A percentile compares a stretch with the other conserved stretches of the same genome.
phyloP scores from a whole-genome alignment of 75 land plant species.

The Selaginella moellendorffii region DNA sequence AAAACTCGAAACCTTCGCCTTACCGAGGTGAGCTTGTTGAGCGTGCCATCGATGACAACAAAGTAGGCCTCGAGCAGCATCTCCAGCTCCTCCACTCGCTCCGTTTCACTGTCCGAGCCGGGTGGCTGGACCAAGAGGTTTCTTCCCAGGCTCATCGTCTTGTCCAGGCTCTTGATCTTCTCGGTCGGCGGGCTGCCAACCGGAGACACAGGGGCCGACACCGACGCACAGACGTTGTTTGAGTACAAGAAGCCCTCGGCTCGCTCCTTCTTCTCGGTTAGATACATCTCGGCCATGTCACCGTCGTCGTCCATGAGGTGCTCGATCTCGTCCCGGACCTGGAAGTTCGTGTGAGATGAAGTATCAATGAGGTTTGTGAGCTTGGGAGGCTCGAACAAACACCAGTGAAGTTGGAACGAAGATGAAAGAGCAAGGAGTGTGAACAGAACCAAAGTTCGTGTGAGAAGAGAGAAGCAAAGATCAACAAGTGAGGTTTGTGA shows the following conservation, averaged over 20 bases:
- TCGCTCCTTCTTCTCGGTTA: constrained; percentile 40
- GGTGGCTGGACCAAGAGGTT: not conserved
- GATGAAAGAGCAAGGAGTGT: too few species aligned
- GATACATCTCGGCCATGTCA: constrained; percentile 85
- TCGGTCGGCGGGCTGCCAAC: constrained; percentile 1
- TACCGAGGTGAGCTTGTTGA: constrained; percentile 59
- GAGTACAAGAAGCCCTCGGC: not conserved
- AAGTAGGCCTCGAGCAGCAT: constrained; percentile 87
- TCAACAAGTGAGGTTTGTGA: too few species aligned
- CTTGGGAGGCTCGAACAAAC: not conserved
- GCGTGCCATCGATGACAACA: constrained; percentile 58
- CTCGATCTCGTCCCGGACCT: constrained; percentile 89
- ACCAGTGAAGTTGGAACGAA: too few species aligned
- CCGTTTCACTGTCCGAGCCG: not conserved
- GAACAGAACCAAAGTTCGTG: too few species aligned
- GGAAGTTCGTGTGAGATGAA: not conserved
- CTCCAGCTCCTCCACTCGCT: constrained; percentile 53
- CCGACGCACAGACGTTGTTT: constrained; percentile 9
- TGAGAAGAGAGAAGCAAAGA: too few species aligned
- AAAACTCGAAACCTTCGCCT: constrained; percentile 3
- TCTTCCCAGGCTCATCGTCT: not conserved
- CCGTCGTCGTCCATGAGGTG: constrained; percentile 77
- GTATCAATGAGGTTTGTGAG: not conserved
- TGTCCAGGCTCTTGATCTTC: constrained; percentile 2
- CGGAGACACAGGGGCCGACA: not conserved